These are phyloP conservation scores for Rhodomyrtus psidioides DNA, from an alignment of 441 rosid species.

Conservation along the genomic window DNA sequence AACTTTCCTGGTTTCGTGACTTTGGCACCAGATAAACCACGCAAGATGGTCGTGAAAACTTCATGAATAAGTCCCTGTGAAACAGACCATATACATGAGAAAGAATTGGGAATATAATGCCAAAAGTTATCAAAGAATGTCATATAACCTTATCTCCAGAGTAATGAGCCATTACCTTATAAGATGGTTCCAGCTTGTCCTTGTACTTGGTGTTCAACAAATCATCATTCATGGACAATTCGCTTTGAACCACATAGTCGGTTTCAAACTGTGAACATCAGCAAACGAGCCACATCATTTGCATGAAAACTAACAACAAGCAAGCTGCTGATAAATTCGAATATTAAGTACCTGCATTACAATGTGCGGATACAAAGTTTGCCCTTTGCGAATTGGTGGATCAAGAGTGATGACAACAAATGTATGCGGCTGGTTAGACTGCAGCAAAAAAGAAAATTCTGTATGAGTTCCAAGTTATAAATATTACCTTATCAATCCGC, in stretches of 20 bases:
- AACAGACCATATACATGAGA: background rate
- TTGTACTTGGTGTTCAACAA: slow-evolving; percentile 78
- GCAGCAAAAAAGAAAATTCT: slow-evolving; percentile 5
- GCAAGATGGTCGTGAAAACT: slow-evolving; percentile 78
- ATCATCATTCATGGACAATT: slow-evolving; percentile 62
- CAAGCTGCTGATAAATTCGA: background rate
- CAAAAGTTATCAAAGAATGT: background rate
- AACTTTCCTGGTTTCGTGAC: slow-evolving; percentile 95
- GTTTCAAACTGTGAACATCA: slow-evolving; percentile 64
- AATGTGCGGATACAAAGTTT: slow-evolving; percentile 90
- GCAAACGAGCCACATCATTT: background rate
- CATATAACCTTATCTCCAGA: background rate
- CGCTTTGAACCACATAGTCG: slow-evolving; percentile 51
- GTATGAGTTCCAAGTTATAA: background rate
- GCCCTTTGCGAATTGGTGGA: slow-evolving; percentile 97
- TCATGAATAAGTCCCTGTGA: slow-evolving; percentile 90
- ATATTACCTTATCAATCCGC: background rate
- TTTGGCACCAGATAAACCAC: slow-evolving; percentile 92
- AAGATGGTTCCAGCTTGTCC: slow-evolving; percentile 71
- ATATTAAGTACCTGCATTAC: slow-evolving; percentile 71
- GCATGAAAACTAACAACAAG: background rate
- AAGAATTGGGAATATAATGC: background rate
- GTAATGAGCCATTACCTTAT: slow-evolving; percentile 45
- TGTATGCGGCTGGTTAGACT: slow-evolving; percentile 95
- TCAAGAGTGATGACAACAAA: slow-evolving; percentile 86